Evolutionary conservation across 768 basidiomycete genomes (phyloP).

Genomic region (Suillus brevipes): DNA sequence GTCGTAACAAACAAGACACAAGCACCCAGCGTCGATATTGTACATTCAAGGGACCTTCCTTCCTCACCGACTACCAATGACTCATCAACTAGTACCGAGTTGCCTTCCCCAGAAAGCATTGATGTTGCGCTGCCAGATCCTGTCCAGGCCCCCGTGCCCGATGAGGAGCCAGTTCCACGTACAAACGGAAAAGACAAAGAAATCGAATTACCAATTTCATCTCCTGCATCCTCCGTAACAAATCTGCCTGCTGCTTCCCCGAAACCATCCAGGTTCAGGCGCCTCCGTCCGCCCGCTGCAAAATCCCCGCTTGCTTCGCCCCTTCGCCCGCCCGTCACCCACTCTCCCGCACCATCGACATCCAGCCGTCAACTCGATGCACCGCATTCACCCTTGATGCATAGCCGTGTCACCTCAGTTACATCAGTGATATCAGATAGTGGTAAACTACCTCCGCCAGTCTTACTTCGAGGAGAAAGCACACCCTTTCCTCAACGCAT

Average conservation of each 20-base stretch:
- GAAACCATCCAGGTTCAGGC: constrained; percentile 51
- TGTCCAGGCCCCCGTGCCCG: neutral
- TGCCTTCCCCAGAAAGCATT: constrained; percentile 1
- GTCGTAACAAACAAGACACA: constrained; percentile 11
- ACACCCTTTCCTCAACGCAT: neutral
- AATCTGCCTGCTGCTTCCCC: constrained; percentile 9
- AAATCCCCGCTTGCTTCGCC: constrained; percentile 30
- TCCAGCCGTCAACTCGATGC: constrained; percentile 30
- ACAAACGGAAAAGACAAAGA: constrained; percentile 15
- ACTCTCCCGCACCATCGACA: constrained; percentile 19
- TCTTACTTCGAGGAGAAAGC: neutral
- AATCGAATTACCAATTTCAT: constrained; percentile 3
- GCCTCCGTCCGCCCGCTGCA: constrained; percentile 30
- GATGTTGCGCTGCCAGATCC: constrained; percentile 3
- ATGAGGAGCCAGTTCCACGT: constrained; percentile 7
- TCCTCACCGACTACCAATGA: constrained; percentile 11
- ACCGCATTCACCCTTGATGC: constrained; percentile 27
- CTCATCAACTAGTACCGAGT: constrained; percentile 6
- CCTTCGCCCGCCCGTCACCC: constrained; percentile 30
- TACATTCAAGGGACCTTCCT: constrained; percentile 9
- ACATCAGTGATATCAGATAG: constrained; percentile 14
- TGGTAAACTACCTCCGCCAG: neutral
- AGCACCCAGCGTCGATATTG: constrained; percentile 11
- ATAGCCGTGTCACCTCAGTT: constrained; percentile 36
- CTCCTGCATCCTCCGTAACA: constrained; percentile 13